Conservation (phyloP, 2,329 filamentous ascomycete genomes). For the Gaeumannomyces tritici region DNA sequence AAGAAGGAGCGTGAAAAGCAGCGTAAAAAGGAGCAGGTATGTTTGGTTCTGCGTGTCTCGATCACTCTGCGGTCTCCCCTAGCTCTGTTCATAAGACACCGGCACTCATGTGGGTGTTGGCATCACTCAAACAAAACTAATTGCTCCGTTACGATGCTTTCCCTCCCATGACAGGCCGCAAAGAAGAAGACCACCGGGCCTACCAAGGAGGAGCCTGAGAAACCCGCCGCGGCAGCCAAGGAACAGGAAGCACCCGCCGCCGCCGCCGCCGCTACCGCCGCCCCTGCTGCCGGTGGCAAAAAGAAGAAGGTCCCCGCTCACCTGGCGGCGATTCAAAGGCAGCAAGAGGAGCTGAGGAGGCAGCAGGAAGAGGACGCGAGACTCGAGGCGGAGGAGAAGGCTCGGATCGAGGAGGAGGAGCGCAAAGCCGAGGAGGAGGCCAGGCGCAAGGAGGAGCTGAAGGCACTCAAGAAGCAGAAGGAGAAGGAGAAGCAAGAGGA, state of each 20-base stretch:
- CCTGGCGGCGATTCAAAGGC: slow-evolving; percentile 65
- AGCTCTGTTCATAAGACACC: background rate
- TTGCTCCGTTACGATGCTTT: background rate
- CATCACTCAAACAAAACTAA: background rate
- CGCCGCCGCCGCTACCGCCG: slow-evolving; percentile 21
- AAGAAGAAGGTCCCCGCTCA: slow-evolving; percentile 88
- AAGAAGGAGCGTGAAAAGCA: slow-evolving; percentile 99
- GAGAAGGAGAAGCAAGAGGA: slow-evolving; percentile 82
- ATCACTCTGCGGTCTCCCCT: slow-evolving; percentile 3
- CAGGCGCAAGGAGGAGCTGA: slow-evolving; percentile 62
- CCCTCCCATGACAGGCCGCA: slow-evolving; percentile 46
- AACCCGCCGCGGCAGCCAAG: slow-evolving; percentile 40
- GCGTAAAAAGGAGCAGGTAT: slow-evolving; percentile 92
- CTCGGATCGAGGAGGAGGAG: slow-evolving; percentile 56
- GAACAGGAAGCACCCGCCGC: slow-evolving; percentile 34
- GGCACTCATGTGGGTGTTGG: too few species aligned
- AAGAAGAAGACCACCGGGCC: slow-evolving; percentile 65
- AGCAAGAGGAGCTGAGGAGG: slow-evolving; percentile 67
- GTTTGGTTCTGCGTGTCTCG: slow-evolving; percentile 5
- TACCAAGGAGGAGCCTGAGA: slow-evolving; percentile 39
- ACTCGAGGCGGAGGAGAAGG: slow-evolving; percentile 52
- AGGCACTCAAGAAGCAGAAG: slow-evolving; percentile 70
- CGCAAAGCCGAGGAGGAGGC: slow-evolving; percentile 55
- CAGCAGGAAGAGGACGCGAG: slow-evolving; percentile 55
- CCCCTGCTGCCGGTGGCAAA: slow-evolving; percentile 45